A percentile compares a stretch with the other conserved stretches of the same genome.
These are phyloP conservation scores for Hygrophila difformis DNA, from an alignment of 257 asterid genomes.

Conservation along the genomic window DNA sequence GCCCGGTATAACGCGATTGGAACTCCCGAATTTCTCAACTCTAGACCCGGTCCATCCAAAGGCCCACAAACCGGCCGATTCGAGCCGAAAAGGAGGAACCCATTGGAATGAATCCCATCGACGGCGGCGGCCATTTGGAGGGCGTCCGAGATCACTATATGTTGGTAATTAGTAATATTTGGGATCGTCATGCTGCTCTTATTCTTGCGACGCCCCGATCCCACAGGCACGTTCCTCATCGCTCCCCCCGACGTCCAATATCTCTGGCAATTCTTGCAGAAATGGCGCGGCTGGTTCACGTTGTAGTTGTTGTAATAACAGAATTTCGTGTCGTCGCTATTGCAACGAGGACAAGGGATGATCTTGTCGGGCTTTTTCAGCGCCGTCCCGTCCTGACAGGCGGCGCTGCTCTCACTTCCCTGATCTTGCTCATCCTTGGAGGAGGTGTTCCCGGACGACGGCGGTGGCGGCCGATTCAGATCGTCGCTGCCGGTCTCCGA, in stretches of 20 bases:
- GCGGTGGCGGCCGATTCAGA: too few relatives aligned
- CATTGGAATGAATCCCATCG: constrained; percentile 31
- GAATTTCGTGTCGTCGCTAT: constrained; percentile 79
- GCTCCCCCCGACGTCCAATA: constrained; percentile 95
- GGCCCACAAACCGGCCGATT: constrained; percentile 19
- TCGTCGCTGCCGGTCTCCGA: constrained; percentile 34
- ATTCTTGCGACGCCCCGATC: constrained; percentile 80
- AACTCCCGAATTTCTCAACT: too few relatives aligned
- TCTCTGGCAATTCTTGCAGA: constrained; percentile 78
- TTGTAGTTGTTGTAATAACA: constrained; percentile 91
- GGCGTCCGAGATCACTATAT: constrained; percentile 26
- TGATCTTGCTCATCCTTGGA: constrained; percentile 28
- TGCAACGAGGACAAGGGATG: constrained; percentile 78
- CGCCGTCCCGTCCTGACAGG: constrained; percentile 34
- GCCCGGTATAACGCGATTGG: constrained; percentile 24
- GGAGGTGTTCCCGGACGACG: constrained; percentile 10
- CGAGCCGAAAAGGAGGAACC: constrained; percentile 38
- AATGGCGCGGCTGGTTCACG: constrained; percentile 77
- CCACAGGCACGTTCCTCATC: constrained; percentile 76
- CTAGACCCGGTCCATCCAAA: too few relatives aligned
- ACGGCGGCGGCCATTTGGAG: constrained; percentile 22
- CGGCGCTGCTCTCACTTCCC: constrained; percentile 19
- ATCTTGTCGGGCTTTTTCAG: constrained; percentile 67
- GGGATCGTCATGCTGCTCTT: constrained; percentile 28
- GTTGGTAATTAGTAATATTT: constrained; percentile 23